Base-by-base conservation (phyloP, 768 basidiomycete species). In the Mycena indigotica region DNA sequence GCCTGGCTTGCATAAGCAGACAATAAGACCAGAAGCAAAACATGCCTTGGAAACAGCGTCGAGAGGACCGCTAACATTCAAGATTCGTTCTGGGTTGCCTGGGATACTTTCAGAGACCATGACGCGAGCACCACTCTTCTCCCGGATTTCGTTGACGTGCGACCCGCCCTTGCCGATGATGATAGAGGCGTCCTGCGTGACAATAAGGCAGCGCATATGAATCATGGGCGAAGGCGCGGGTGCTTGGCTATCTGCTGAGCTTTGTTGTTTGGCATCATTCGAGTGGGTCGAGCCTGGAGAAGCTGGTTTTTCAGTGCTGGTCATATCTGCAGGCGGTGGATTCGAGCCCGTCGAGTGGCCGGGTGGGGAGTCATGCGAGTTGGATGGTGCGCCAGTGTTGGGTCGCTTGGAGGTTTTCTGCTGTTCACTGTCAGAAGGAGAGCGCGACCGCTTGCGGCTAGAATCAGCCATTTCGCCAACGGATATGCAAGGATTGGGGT, bases 81-180 rank as follows among this genome's bases (percentile, higher is more conserved):
- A 79, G 64, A 99, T 98, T 45, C 97, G 88, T 76, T 99, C 97
- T n/a, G 97, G 97, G 70, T 98, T 98, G 8, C 96, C 96, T 3
- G 97, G 94, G 58, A 98, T 98, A 69, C 94, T 94, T 77, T 99
- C 97, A 19, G 95, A 98, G 46, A 99, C 94, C 80, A 95, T 92
- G 66, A 98, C 94, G 49, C 94, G 84, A 15, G 96, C 95, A 41
- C 93, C 94, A 63, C 93, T 95, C 80, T 96, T 97, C 73, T 98
- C 97, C 60, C 97, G 82, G 61, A 99, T 98, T 74, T 99, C 97
- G 67, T 97, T 98, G 65, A 99, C 95, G 75, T 98, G 97, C 41
- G 90, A 84, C 62, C 96, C 96, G 50, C 80, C 91, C 75, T 94
- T 93, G 32, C 97, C 97, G 64, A 99, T 99, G 78, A 98, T 98